These are phyloP conservation scores for Furcasterigmium sp. DNA, from an alignment of 2,329 filamentous ascomycete species.

Conservation along the genomic window DNA sequence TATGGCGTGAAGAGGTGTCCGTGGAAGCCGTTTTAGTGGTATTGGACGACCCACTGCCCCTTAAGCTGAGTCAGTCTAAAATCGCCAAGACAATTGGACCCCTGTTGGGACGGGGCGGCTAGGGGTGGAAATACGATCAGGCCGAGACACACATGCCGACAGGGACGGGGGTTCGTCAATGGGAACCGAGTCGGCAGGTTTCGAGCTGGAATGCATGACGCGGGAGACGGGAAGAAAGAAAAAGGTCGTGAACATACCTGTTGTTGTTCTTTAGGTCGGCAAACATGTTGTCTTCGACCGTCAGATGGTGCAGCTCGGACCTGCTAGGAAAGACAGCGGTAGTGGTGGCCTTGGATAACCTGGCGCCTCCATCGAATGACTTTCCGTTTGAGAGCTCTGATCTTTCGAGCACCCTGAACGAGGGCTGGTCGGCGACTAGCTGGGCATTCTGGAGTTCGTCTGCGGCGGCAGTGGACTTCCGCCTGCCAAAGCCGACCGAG, in stretches of 20 bases:
- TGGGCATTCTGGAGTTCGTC: slow-evolving; percentile 48
- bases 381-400: slow-evolving; percentile 37
- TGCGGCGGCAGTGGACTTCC: slow-evolving; percentile 52
- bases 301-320: slow-evolving; percentile 28
- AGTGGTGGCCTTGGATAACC: slow-evolving; percentile 31
- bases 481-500: slow-evolving; percentile 52
- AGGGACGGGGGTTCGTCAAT: neutral
- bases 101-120: slow-evolving; percentile 4
- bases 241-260: slow-evolving; percentile 40
- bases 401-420: slow-evolving; percentile 55
- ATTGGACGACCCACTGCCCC: slow-evolving; percentile 56
- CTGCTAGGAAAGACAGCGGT: slow-evolving; percentile 22
- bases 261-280: slow-evolving; percentile 48
- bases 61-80: slow-evolving; percentile 33
- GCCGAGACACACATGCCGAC: slow-evolving; percentile 4
- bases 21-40: slow-evolving; percentile 55
- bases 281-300: slow-evolving; percentile 52
- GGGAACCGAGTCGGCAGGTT: neutral
- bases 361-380: slow-evolving; percentile 45
- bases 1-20: slow-evolving; percentile 57
- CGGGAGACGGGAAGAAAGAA: slow-evolving; percentile 7
- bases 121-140: slow-evolving; percentile 4
- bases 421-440: slow-evolving; percentile 40
- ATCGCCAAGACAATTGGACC: slow-evolving; percentile 4
- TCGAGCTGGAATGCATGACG: slow-evolving; percentile 2